phyloP scores from a whole-genome alignment of 73 alveolate species.

The Tetrahymena malaccensis region DNA sequence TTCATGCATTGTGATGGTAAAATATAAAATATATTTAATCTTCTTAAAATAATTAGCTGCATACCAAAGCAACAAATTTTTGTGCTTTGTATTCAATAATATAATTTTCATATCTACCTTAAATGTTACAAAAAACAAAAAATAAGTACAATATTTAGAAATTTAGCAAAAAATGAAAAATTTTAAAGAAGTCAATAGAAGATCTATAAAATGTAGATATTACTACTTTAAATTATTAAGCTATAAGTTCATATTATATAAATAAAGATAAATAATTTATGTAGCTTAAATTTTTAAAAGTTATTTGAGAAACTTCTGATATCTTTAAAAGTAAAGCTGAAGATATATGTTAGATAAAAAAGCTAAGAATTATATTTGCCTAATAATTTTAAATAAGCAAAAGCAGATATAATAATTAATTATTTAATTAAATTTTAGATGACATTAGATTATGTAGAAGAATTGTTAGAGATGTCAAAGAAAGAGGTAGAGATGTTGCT shows the following conservation, averaged over 20 bases:
- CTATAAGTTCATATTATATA: too few species aligned
- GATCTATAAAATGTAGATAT: too few species aligned
- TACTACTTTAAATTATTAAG: too few species aligned
- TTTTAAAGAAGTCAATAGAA: background rate
- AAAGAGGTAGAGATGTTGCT: conserved; percentile 91
- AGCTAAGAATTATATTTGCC: too few species aligned
- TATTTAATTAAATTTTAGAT: conserved; percentile 18
- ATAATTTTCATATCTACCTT: background rate
- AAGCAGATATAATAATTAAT: too few species aligned
- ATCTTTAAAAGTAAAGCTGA: background rate
- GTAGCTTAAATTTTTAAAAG: background rate
- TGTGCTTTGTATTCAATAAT: too few species aligned
- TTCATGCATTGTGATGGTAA: conserved; percentile 63
- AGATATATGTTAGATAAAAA: background rate
- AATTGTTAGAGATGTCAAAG: conserved; percentile 80
- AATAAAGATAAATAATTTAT: background rate
- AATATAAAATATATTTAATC: background rate
- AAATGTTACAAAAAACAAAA: too few species aligned
- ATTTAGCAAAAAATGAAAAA: too few species aligned
- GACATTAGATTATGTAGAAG: conserved; percentile 93
- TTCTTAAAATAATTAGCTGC: background rate
- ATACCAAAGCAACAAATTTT: too few species aligned
- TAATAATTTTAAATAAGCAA: too few species aligned
- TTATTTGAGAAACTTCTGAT: too few species aligned
- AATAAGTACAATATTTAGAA: too few species aligned